Evolutionary conservation across 345 rosid genomes (phyloP), one percentile per base, ranked within the genome.

Genomic region (Camelina neglecta): DNA sequence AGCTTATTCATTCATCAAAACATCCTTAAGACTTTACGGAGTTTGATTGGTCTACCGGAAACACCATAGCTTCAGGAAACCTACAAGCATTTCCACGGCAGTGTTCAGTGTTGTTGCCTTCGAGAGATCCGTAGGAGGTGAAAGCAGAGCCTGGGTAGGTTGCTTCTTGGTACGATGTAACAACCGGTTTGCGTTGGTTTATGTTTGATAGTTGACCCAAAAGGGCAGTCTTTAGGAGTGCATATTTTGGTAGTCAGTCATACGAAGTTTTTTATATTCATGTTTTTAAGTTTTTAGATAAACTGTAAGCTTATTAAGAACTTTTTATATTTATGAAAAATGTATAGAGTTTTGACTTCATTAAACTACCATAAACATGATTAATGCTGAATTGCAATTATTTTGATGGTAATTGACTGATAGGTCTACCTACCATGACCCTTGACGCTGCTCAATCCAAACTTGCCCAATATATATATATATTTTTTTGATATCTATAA

Each of bases 1-100:
- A 57, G 87, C 92, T 23, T 89, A 87, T 82, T 87, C 97, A 50
- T 91, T 93, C 64, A 88, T 93, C 81, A 88, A 88, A 81, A 82
- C 87, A 38, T 71, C 88, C 55, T 68, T 92, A 5, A 93, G 84
- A 47, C 88, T 87, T 4, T 89, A 85, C 11, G 98, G 97, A 75
- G 90, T 92, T 74, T 87, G 88, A 91, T 64, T 64, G 44, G 49
- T 41, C 56, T 26, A 44, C 21, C 9, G 10, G 21, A 70, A 73
- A 64, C 21, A 50, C 73, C 24, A 15, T 23, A 45, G 63, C 63
- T 58, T 58, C 12, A 49, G 26, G 23, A 74, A 48, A 59, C 53
- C 26, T 74, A 38, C 60, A 48, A 29, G 62, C 18, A 21, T 60
- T 13, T 75, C 31, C 38, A 20, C 2, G 16, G 44, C 42, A 38